Evolutionary conservation across 345 rosid species (phyloP).

Genomic region (Erodium maritimum): DNA sequence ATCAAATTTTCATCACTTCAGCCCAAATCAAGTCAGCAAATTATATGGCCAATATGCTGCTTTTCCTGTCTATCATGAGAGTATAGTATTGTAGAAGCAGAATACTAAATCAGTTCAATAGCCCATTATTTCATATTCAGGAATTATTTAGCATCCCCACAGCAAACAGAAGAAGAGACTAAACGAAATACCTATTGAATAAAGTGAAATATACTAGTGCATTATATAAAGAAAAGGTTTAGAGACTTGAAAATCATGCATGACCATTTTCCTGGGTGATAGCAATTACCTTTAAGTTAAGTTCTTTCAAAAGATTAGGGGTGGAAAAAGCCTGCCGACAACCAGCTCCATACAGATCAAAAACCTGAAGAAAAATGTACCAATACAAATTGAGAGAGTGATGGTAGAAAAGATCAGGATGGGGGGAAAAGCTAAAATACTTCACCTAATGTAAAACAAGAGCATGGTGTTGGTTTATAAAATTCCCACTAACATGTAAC

Average conservation of each 20-base stretch:
- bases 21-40: too few relatives aligned
- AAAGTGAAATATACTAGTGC: not conserved
- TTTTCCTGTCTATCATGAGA: too few relatives aligned
- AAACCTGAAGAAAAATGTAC: slow-evolving; percentile 42
- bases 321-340: slow-evolving; percentile 48
- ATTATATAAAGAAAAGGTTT: not conserved
- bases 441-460: too few relatives aligned
- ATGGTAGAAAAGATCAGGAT: not conserved
- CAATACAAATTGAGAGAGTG: not conserved
- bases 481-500: not conserved
- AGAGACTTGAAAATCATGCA: not conserved
- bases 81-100: too few relatives aligned
- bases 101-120: too few relatives aligned
- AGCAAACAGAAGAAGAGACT: not conserved
- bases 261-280: not conserved
- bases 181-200: not conserved
- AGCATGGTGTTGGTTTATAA: too few relatives aligned
- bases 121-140: too few relatives aligned
- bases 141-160: too few relatives aligned
- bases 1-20: too few relatives aligned
- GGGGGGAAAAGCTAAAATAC: not conserved
- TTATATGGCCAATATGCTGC: too few relatives aligned
- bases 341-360: slow-evolving; percentile 92
- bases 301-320: slow-evolving; percentile 67
- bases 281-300: slow-evolving; percentile 57